Percentiles rank a stretch among this genome's conserved stretches.
Evolutionary conservation across 2,329 filamentous ascomycete genomes (phyloP).

Genomic region (Gnomoniopsis smithogilvyi): DNA sequence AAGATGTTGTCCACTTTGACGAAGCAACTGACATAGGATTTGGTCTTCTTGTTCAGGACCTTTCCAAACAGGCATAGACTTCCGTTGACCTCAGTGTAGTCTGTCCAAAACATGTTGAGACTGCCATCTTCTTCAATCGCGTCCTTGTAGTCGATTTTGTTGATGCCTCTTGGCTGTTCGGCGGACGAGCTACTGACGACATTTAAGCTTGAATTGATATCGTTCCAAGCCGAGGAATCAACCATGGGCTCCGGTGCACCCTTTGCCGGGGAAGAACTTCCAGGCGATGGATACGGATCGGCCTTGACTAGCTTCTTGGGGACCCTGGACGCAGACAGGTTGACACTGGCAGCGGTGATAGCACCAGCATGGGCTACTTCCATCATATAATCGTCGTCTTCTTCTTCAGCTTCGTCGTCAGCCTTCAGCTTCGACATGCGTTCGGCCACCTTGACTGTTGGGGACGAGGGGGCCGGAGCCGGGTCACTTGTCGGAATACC

Average conservation of each 20-base stretch:
- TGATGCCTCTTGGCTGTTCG: conserved; percentile 59
- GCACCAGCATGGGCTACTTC: conserved; percentile 77
- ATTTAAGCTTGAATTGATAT: conserved; percentile 81
- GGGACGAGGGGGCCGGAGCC: conserved; percentile 72
- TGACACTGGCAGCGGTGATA: conserved; percentile 69
- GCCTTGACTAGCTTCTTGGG: conserved; percentile 71
- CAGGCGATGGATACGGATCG: conserved; percentile 65
- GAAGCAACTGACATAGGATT: conserved; percentile 83
- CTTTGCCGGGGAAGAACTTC: conserved; percentile 72
- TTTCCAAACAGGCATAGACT: conserved; percentile 94
- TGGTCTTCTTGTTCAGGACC: conserved; percentile 82
- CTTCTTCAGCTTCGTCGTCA: conserved; percentile 57
- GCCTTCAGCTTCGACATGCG: conserved; percentile 59
- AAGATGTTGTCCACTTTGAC: conserved; percentile 94
- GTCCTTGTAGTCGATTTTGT: conserved; percentile 79
- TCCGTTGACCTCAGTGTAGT: conserved; percentile 90
- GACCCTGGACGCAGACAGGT: conserved; percentile 77
- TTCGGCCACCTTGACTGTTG: conserved; percentile 73
- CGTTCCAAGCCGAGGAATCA: conserved; percentile 84
- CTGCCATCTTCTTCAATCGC: conserved; percentile 93
- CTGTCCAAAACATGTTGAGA: conserved; percentile 93
- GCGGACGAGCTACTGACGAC: conserved; percentile 71
- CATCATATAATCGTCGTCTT: conserved; percentile 80
- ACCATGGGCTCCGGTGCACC: conserved; percentile 52
- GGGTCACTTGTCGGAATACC: conserved; percentile 81